Evolutionary conservation across 176 grass and related monocot species (phyloP), one percentile per base, ranked within the genome.

Genomic region (Zoysia japonica): DNA sequence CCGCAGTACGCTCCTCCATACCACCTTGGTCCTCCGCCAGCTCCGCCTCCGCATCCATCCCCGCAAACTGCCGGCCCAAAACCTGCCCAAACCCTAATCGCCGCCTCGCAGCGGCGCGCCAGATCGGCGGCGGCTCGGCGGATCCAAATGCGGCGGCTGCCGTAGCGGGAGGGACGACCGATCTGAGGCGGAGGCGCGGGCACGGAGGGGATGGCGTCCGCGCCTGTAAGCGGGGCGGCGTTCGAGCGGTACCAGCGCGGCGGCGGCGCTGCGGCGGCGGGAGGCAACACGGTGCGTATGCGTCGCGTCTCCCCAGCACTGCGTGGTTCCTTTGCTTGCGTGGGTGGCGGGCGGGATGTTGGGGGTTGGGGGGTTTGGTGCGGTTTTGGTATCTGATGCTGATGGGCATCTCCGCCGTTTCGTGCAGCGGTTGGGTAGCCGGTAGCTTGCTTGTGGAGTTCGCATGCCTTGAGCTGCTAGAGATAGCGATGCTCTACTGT

Each of bases 221-320:
- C 92, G 54, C 84, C 92, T 10, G 80, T 82, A 59, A 45, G 78
- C n/a, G 86, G 74, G 11, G 76, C 77, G 12, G 83, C 88, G 53
- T 93, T 93, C 69, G 88, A 93, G 85, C 66, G 88, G 71, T 85
- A 83, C 85, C 82, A 84, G 20, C 76, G 77, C 49, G 50, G 86
- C 15, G 84, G 77, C 61, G 56, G 56, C 50, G 56, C 47, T 37
- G 77, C 76, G 28, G 64, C 78, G 50, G 51, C 82, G 41, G 65
- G 28, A 28, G 28, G 80, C 67, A 91, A 85, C 78, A 76, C 89
- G 74, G 92, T 94, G 89, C 28, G 28, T 28, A 28, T 94, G 89
- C 79, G 84, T 28, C 28, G 28, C 28, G 28, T 28, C 28, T 28
- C 28, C 28, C 28, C 28, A 28, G 28, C 28, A 28, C 72, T 42